Conservation (phyloP, 768 basidiomycete genomes). For the Hericium rajendrae region DNA sequence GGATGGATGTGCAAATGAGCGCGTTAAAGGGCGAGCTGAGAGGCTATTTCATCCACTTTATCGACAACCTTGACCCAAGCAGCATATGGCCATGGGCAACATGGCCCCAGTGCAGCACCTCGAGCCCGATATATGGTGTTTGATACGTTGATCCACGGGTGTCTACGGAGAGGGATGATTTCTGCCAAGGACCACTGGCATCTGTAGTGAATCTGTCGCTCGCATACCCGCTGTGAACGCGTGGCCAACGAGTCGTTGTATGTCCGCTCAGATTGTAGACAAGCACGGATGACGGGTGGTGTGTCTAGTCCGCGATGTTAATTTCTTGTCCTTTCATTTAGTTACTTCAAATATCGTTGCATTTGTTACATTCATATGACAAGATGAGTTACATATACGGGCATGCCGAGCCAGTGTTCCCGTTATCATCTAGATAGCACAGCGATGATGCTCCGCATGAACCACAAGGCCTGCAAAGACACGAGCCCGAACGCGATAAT, state of each 20-base stretch:
- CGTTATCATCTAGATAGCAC: too few species aligned
- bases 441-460: background rate
- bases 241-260: too few species aligned
- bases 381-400: too few species aligned
- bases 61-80: conserved; percentile 22
- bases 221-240: conserved; percentile 2
- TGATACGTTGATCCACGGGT: background rate
- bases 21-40: conserved; percentile 16
- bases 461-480: background rate
- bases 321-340: too few species aligned
- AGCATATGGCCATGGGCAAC: conserved; percentile 7
- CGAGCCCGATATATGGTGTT: conserved; percentile 10
- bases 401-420: too few species aligned
- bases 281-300: too few species aligned
- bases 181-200: conserved; percentile 10
- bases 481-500: background rate
- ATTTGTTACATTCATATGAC: too few species aligned
- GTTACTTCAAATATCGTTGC: too few species aligned
- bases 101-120: conserved; percentile 17
- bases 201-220: conserved; percentile 10
- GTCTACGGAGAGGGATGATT: conserved; percentile 10
- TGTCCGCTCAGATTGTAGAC: too few species aligned
- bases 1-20: conserved; percentile 16
- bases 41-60: conserved; percentile 22
- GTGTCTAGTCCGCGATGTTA: too few species aligned